phyloP scores from a whole-genome alignment of 2,329 filamentous ascomycete genomes.

The Claviceps pazoutovae region DNA sequence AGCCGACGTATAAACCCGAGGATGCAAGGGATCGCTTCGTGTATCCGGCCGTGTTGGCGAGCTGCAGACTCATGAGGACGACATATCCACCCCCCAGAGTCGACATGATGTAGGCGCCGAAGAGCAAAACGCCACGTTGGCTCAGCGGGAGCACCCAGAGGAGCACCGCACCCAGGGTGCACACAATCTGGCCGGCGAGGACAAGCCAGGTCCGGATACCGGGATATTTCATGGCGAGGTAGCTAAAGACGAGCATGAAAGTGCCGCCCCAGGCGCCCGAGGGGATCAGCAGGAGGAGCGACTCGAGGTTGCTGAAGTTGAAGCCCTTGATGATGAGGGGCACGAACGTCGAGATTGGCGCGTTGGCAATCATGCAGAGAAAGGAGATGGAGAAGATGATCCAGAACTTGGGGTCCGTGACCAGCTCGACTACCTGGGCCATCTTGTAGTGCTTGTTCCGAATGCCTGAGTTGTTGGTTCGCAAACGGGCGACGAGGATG shows the following conservation, averaged over 20 bases:
- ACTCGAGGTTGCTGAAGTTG: slow-evolving; percentile 18
- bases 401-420: slow-evolving; percentile 32
- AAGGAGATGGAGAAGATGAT: slow-evolving; percentile 39
- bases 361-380: slow-evolving; percentile 26
- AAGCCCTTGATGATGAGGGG: slow-evolving; percentile 19
- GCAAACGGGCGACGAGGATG: slow-evolving; percentile 29
- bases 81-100: neutral
- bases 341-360: slow-evolving; percentile 24
- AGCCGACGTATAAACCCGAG: slow-evolving; percentile 14
- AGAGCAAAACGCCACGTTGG: neutral
- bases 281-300: slow-evolving; percentile 37
- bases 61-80: neutral
- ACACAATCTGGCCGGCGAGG: neutral
- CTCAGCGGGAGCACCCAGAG: neutral
- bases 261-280: slow-evolving; percentile 18
- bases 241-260: neutral
- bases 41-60: slow-evolving; percentile 14
- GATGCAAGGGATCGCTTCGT: slow-evolving; percentile 4
- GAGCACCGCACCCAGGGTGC: neutral
- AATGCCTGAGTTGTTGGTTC: slow-evolving; percentile 17
- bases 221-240: neutral
- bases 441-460: slow-evolving; percentile 21
- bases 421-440: slow-evolving; percentile 27
- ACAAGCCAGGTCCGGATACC: slow-evolving; percentile 1
- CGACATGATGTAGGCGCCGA: neutral